Evolutionary conservation across 768 basidiomycete species (phyloP), one percentile per base, ranked within the genome.

Genomic region (Tephrocybe sp.): DNA sequence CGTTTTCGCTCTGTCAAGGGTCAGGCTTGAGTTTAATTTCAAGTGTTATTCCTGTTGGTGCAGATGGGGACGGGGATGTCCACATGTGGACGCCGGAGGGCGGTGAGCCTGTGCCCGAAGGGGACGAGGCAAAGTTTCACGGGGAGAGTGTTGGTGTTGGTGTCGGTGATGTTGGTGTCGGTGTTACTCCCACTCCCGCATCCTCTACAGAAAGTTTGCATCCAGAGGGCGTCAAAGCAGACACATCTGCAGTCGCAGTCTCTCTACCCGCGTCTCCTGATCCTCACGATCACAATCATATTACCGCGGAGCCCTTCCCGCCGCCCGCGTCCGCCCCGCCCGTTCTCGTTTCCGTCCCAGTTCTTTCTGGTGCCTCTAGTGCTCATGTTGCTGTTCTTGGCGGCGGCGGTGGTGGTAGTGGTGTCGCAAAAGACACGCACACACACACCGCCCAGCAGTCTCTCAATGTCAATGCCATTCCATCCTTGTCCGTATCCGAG

Each of bases 401-500:
- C n/a, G n/a, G n/a, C n/a, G n/a, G n/a, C n/a, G n/a, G n/a, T n/a
- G n/a, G n/a, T n/a, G n/a, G n/a, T n/a, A n/a, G n/a, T n/a, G n/a
- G n/a, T n/a, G n/a, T n/a, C n/a, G n/a, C n/a, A n/a, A n/a, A n/a
- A n/a, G n/a, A n/a, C n/a, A n/a, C n/a, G n/a, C n/a, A n/a, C n/a
- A n/a, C n/a, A n/a, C n/a, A n/a, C n/a, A n/a, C 67, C 37, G 62
- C 64, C 64, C 66, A 65, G 58, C 60, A 57, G 46, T 56, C 60
- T 60, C 53, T 58, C 56, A n/a, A n/a, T n/a, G n/a, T n/a, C n/a
- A n/a, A n/a, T n/a, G n/a, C n/a, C n/a, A 56, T 64, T 66, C 69
- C 65, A 66, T 69, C 68, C 67, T 69, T 66, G 75, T 79, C 80
- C 71, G 79, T 80, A 64, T 72, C 71, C 66, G 70, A 73, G 64